These are phyloP conservation scores for Globisporangium radiosum DNA, from an alignment of 352 stramenopile species.

Conservation along the genomic window DNA sequence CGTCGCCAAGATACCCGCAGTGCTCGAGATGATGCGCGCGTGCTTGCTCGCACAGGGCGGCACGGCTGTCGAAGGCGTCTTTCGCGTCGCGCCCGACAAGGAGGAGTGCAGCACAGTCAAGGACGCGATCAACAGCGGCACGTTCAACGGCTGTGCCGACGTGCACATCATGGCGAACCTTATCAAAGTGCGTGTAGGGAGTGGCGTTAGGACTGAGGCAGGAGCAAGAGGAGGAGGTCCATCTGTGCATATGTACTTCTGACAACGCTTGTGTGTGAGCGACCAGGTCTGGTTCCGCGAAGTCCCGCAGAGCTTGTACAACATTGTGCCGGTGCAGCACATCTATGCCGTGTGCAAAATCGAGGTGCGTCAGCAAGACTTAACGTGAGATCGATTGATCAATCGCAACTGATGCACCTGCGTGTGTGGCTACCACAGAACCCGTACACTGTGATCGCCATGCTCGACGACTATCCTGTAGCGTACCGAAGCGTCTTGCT, in stretches of 20 bases:
- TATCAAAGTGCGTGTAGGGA: conserved; percentile 46
- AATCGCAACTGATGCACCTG: neutral
- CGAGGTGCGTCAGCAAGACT: conserved; percentile 19
- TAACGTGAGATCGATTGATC: too few species aligned
- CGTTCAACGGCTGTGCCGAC: conserved; percentile 50
- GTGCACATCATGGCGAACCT: conserved; percentile 77
- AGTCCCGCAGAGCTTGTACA: conserved; percentile 65
- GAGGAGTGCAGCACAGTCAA: conserved; percentile 49
- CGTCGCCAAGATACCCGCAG: conserved; percentile 53
- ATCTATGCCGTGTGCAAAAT: conserved; percentile 47
- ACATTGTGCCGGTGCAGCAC: conserved; percentile 49
- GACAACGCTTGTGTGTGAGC: neutral
- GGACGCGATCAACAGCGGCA: conserved; percentile 59
- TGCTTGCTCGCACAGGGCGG: conserved; percentile 46
- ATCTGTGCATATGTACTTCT: neutral
- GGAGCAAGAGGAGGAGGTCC: too few species aligned
- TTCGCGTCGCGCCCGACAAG: conserved; percentile 69
- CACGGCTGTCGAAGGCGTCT: conserved; percentile 54
- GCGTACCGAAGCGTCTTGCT: conserved; percentile 39
- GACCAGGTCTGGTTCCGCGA: conserved; percentile 73
- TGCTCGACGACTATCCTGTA: conserved; percentile 27
- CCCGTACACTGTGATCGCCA: conserved; percentile 22
- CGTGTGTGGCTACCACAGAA: conserved; percentile 19
- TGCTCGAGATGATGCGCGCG: conserved; percentile 73
- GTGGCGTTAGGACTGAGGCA: too few species aligned